Conservation (phyloP, 352 stramenopile species). For the Peronosclerospora sorghi region DNA sequence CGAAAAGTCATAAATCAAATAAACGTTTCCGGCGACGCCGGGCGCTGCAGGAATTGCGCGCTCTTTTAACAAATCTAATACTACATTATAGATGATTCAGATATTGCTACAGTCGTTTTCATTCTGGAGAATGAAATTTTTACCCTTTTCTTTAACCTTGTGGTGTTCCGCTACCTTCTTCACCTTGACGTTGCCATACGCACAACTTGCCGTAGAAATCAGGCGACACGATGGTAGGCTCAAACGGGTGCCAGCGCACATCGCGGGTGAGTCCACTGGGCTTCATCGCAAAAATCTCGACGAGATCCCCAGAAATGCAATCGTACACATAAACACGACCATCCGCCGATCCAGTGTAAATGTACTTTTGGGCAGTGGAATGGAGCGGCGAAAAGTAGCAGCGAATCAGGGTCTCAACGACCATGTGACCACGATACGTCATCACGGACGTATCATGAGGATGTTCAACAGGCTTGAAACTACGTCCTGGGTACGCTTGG, state of each 20-base stretch:
- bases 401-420: constrained; percentile 77
- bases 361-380: constrained; percentile 79
- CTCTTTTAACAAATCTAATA: too few relatives aligned
- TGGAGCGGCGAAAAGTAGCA: constrained; percentile 82
- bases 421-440: constrained; percentile 73
- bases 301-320: constrained; percentile 51
- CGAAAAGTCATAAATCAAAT: too few relatives aligned
- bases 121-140: too few relatives aligned
- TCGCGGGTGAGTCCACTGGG: constrained; percentile 70
- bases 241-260: constrained; percentile 75
- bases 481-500: constrained; percentile 62
- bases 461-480: constrained; percentile 41
- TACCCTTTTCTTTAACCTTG: too few relatives aligned
- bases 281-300: constrained; percentile 73
- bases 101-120: too few relatives aligned
- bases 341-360: constrained; percentile 77
- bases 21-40: too few relatives aligned
- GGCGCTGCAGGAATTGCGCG: too few relatives aligned
- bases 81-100: too few relatives aligned
- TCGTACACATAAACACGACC: constrained; percentile 81
- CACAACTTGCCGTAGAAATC: constrained; percentile 83
- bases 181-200: constrained; percentile 61
- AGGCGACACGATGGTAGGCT: constrained; percentile 70
- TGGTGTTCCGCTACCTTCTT: constrained; percentile 2
- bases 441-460: constrained; percentile 68